These are phyloP conservation scores for Boletales sp. DNA, from an alignment of 768 basidiomycete genomes.

Conservation along the genomic window DNA sequence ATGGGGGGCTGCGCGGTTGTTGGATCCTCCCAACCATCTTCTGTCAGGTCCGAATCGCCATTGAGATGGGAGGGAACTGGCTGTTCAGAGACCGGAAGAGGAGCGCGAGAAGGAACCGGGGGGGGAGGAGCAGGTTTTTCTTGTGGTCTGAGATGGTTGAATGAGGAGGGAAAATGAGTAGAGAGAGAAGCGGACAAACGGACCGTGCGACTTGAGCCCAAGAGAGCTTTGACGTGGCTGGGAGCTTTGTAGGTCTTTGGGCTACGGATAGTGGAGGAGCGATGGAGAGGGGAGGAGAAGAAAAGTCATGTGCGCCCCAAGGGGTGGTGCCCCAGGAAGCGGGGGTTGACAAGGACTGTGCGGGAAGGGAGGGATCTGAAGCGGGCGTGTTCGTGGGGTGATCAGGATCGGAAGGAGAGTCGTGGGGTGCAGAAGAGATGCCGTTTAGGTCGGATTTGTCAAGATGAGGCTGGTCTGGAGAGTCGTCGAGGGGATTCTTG, in stretches of 20 bases:
- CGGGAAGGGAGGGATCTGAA: constrained; percentile 7
- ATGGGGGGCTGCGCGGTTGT: constrained; percentile 63
- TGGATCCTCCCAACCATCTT: constrained; percentile 65
- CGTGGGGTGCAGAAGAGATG: constrained; percentile 6
- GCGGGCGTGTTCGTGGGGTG: constrained; percentile 11
- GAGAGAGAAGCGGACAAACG: not conserved
- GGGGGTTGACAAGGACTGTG: constrained; percentile 26
- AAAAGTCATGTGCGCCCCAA: constrained; percentile 36
- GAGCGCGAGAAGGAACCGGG: constrained; percentile 15
- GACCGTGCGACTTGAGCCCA: constrained; percentile 83
- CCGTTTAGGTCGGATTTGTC: constrained; percentile 17
- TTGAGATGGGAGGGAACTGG: constrained; percentile 22
- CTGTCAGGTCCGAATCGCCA: constrained; percentile 34
- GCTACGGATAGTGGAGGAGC: constrained; percentile 20
- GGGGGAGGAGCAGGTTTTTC: constrained; percentile 54
- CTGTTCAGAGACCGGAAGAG: constrained; percentile 22
- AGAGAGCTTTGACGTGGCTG: constrained; percentile 73
- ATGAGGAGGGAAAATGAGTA: not conserved
- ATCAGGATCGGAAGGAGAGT: constrained; percentile 11
- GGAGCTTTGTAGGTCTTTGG: constrained; percentile 45
- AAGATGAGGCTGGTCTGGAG: constrained; percentile 6
- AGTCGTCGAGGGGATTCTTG: constrained; percentile 18
- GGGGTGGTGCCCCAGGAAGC: constrained; percentile 33
- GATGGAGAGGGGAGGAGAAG: constrained; percentile 22
- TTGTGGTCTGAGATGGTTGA: constrained; percentile 44